A percentile compares a stretch with the other conserved stretches of the same genome.
Conservation (phyloP, 345 rosid species). For the Odontarrhena argentea region DNA sequence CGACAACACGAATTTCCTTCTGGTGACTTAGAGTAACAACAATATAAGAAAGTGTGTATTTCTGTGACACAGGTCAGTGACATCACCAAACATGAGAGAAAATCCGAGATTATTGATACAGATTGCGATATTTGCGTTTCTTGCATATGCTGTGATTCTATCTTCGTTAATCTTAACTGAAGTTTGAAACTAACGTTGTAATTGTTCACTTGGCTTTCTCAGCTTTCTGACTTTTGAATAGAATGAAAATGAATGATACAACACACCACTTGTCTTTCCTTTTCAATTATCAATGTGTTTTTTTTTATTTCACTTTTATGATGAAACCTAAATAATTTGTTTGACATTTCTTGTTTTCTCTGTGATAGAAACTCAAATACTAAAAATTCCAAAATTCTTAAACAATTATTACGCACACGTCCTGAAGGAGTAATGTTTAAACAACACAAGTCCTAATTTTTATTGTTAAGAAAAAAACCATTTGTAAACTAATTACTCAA, state of each 20-base stretch:
- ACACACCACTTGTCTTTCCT: slow-evolving; percentile 2
- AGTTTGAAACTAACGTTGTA: slow-evolving; percentile 49
- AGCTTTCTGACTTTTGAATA: slow-evolving; percentile 27
- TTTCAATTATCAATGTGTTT: neutral
- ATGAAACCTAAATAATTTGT: too few species aligned
- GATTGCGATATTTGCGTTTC: slow-evolving; percentile 80
- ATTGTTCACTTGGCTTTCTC: slow-evolving; percentile 8
- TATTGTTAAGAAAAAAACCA: too few species aligned
- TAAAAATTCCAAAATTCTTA: too few species aligned
- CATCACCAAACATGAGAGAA: slow-evolving; percentile 98
- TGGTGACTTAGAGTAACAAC: slow-evolving; percentile 2
- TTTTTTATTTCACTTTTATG: too few species aligned
- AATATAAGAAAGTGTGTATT: neutral
- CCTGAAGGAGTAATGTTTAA: too few species aligned
- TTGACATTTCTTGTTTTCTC: too few species aligned
- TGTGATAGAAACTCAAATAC: too few species aligned
- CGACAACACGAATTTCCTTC: slow-evolving; percentile 1
- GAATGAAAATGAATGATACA: slow-evolving; percentile 6
- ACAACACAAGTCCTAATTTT: too few species aligned
- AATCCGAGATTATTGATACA: slow-evolving; percentile 85
- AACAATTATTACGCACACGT: too few species aligned
- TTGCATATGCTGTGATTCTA: slow-evolving; percentile 90
- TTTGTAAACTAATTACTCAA: too few species aligned
- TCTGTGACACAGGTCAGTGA: slow-evolving; percentile 82
- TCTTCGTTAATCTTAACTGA: slow-evolving; percentile 94